Evolutionary conservation across 768 basidiomycete species (phyloP).

Genomic region (Dioszegia aurantiaca): DNA sequence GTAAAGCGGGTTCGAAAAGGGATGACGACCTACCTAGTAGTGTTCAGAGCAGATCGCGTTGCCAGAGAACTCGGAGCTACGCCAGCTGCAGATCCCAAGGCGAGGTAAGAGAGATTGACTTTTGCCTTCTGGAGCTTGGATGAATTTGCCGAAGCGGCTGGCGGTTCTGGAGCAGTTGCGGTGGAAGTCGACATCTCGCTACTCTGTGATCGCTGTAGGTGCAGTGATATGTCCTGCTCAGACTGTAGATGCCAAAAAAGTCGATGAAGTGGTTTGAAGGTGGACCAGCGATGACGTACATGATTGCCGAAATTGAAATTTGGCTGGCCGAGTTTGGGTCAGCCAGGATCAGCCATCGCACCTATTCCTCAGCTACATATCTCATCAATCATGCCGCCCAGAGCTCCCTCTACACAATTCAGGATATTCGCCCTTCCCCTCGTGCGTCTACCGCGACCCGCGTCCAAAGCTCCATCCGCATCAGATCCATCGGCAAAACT

Average conservation of each 20-base stretch:
- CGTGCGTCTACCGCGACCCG: conserved; percentile 34
- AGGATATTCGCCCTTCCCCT: conserved; percentile 49
- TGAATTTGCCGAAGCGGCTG: conserved; percentile 8
- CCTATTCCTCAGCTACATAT: background rate
- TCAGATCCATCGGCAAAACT: conserved; percentile 9
- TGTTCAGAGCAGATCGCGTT: conserved; percentile 33
- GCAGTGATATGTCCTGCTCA: too few species aligned
- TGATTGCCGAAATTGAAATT: background rate
- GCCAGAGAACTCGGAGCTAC: conserved; percentile 32
- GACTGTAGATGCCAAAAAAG: background rate
- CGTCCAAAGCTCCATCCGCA: background rate
- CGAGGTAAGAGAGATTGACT: conserved; percentile 37
- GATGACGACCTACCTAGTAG: conserved; percentile 38
- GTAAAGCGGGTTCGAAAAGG: background rate
- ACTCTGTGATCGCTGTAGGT: too few species aligned
- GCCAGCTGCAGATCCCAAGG: conserved; percentile 29
- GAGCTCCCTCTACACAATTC: conserved; percentile 23
- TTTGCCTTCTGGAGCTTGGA: conserved; percentile 22
- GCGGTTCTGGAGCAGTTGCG: conserved; percentile 3
- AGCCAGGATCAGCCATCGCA: background rate
- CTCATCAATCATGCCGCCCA: conserved; percentile 5
- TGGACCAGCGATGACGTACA: conserved; percentile 8
- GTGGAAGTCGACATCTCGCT: background rate
- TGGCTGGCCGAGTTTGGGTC: background rate
- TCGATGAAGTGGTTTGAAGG: background rate